Evolutionary conservation across 768 basidiomycete species (phyloP), one percentile per base, ranked within the genome.

Genomic region (Lyophyllum semitale): DNA sequence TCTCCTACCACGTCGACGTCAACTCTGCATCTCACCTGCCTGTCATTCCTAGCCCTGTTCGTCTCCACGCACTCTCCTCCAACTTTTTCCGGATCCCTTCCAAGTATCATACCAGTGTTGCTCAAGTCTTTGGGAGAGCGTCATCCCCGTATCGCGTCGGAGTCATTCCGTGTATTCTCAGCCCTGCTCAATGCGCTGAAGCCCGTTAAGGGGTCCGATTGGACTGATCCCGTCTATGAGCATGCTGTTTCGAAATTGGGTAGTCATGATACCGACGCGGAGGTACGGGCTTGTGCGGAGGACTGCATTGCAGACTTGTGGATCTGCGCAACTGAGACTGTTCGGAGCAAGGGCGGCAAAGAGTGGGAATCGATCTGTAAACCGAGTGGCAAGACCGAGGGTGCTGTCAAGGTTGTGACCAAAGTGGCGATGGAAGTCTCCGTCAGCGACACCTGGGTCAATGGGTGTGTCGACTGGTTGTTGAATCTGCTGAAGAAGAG

Each of bases 211-310:
- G 66, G 76, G 52, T 73, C 70, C 6, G 83, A 84, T 15, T 93
- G 91, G 91, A 70, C 84, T 4, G 84, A 91, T 51, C 64, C 75
- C 9, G 77, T 97, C 3, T 97, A 95, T 68, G 74, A 82, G 8
- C 87, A 93, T 58, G 87, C 92, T 9, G 74, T 90, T 3, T 68
- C 74, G 20, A 80, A 93, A 48, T 72, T 99, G 33, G 81, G 76
- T 47, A 88, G 82, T 43, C 85, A 90, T 57, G 91, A 95, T 60
- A 95, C 95, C 1, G 96, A 98, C 68, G 86, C 90, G 3, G 95
- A 97, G 59, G 93, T 98, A 20, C 84, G 94, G 33, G 79, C 81
- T 23, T 84, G 82, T 59, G 94, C 94, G 0, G 89, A 98, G 62
- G 85, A 89, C 29, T 85, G 84, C 46, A 80, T 96, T 41, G 95